Evolutionary conservation across 768 basidiomycete genomes (phyloP).

Genomic region (Boletus rex-veris): DNA sequence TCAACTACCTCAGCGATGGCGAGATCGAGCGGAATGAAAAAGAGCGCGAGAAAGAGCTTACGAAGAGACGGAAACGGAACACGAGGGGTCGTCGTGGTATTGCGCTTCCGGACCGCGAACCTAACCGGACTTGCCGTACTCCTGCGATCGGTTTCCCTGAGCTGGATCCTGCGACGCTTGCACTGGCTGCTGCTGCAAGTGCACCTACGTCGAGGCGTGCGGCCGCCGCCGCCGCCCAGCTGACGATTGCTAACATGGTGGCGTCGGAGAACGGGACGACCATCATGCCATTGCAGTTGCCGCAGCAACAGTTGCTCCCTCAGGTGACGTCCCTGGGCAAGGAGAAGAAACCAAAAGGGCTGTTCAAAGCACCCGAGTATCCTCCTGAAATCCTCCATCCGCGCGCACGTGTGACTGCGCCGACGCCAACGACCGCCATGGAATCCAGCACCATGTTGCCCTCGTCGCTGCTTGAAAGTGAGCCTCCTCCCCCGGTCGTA

Average conservation of each 20-base stretch:
- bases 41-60: conserved; percentile 91
- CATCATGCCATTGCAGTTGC: conserved; percentile 40
- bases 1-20: conserved; percentile 83
- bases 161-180: conserved; percentile 66
- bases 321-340: conserved; percentile 42
- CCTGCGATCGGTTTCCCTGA: conserved; percentile 84
- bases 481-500: conserved; percentile 44
- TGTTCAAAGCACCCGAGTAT: conserved; percentile 70
- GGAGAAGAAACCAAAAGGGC: conserved; percentile 65
- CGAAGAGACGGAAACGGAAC: conserved; percentile 78
- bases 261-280: conserved; percentile 83
- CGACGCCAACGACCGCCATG: conserved; percentile 65
- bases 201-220: conserved; percentile 75
- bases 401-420: conserved; percentile 55
- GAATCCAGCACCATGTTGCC: conserved; percentile 51
- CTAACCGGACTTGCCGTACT: conserved; percentile 87
- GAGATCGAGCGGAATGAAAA: conserved; percentile 88
- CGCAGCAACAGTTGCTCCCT: conserved; percentile 39
- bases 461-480: conserved; percentile 58
- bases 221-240: conserved; percentile 78
- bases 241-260: conserved; percentile 90
- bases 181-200: conserved; percentile 58
- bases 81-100: conserved; percentile 79
- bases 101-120: conserved; percentile 88
- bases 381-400: conserved; percentile 53